Conservation (phyloP, 495 filamentous ascomycete genomes). For the Aspergillus affinis region DNA sequence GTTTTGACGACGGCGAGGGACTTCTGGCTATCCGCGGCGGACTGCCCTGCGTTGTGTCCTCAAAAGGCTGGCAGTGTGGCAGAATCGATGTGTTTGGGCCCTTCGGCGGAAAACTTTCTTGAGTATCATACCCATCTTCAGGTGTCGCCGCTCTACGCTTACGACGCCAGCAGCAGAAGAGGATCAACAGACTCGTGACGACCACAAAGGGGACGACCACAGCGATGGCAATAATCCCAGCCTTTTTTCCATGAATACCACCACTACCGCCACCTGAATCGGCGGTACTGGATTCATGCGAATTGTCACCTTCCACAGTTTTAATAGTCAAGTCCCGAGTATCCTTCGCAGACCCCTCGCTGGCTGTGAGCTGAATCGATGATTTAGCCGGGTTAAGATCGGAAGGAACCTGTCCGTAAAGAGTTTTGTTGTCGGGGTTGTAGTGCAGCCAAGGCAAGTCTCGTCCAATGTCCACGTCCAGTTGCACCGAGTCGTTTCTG, state of each 20-base stretch:
- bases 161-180: constrained; percentile 46
- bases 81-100: constrained; percentile 27
- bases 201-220: constrained; percentile 42
- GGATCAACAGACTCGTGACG: constrained; percentile 31
- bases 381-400: constrained; percentile 41
- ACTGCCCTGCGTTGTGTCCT: constrained; percentile 18
- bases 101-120: constrained; percentile 26
- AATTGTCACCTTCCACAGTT: constrained; percentile 28
- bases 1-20: constrained; percentile 26
- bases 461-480: constrained; percentile 53
- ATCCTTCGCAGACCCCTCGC: constrained; percentile 44
- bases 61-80: constrained; percentile 32
- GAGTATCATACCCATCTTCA: constrained; percentile 27
- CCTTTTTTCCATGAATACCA: constrained; percentile 28
- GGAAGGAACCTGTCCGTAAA: constrained; percentile 64
- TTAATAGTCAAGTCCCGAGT: constrained; percentile 52
- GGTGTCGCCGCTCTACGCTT: constrained; percentile 26
- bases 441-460: constrained; percentile 67
- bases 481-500: constrained; percentile 48
- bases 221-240: constrained; percentile 46
- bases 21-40: constrained; percentile 14
- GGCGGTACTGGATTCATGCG: constrained; percentile 4
- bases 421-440: constrained; percentile 51
- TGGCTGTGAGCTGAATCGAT: constrained; percentile 51
- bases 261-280: constrained; percentile 16